phyloP scores from a whole-genome alignment of 108 stramenopile species.

The Asterionellopsis glacialis region DNA sequence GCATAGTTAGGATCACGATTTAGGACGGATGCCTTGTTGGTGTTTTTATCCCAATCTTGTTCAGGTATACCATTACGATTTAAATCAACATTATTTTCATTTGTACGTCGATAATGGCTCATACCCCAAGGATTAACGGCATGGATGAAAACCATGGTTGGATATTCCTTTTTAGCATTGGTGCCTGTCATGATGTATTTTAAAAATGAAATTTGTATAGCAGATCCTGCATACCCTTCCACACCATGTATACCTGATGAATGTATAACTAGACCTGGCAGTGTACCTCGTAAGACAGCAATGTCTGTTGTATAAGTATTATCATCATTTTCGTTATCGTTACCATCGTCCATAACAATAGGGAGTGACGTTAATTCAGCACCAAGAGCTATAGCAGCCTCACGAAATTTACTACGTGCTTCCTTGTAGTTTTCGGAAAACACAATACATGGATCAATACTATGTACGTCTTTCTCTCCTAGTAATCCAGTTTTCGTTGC shows the following conservation, averaged over 20 bases:
- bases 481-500: too few species aligned
- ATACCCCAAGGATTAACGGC: constrained; percentile 83
- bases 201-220: constrained; percentile 66
- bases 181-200: constrained; percentile 6
- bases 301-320: constrained; percentile 35
- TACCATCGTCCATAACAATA: too few species aligned
- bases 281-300: constrained; percentile 30
- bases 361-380: constrained; percentile 1
- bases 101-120: constrained; percentile 61
- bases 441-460: constrained; percentile 20
- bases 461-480: too few species aligned
- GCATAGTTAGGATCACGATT: constrained; percentile 51
- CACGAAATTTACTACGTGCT: constrained; percentile 36
- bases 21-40: constrained; percentile 16
- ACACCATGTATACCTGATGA: constrained; percentile 72
- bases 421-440: constrained; percentile 35
- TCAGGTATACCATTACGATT: constrained; percentile 66
- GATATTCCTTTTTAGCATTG: constrained; percentile 11
- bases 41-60: constrained; percentile 28
- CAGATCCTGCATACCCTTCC: constrained; percentile 80
- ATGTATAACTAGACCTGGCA: constrained; percentile 47
- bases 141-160: constrained; percentile 75
- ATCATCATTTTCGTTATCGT: background rate
- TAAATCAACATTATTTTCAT: constrained; percentile 84
- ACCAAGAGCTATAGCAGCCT: constrained; percentile 8